Conservation (phyloP, 768 basidiomycete genomes). For the Mycena maculata region DNA sequence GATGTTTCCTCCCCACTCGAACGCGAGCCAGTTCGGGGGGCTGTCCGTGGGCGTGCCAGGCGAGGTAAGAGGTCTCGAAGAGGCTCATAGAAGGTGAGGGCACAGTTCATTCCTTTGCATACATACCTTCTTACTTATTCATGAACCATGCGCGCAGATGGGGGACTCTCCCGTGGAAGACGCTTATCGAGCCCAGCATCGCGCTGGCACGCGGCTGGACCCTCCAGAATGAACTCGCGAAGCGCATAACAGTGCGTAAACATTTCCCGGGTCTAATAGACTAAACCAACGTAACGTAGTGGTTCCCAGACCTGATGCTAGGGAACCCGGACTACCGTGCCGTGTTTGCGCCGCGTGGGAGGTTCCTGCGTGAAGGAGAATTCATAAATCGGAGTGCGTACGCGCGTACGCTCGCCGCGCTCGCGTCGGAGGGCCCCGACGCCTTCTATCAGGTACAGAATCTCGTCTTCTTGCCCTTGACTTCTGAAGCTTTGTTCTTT, state of each 20-base stretch:
- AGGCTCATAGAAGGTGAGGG: slow-evolving; percentile 87
- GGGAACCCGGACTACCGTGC: slow-evolving; percentile 78
- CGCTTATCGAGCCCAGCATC: slow-evolving; percentile 80
- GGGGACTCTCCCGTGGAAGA: slow-evolving; percentile 84
- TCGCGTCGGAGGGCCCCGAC: slow-evolving; percentile 81
- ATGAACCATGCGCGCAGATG: slow-evolving; percentile 87
- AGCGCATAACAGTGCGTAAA: slow-evolving; percentile 71
- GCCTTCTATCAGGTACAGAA: slow-evolving; percentile 86
- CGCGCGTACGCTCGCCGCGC: slow-evolving; percentile 76
- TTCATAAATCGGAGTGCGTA: slow-evolving; percentile 77
- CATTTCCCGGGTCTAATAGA: slow-evolving; percentile 10
- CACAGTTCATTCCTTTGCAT: slow-evolving; percentile 72
- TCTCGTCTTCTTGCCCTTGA: slow-evolving; percentile 26
- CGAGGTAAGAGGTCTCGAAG: slow-evolving; percentile 88
- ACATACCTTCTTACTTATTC: slow-evolving; percentile 58
- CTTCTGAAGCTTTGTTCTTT: too few relatives aligned
- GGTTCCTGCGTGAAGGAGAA: slow-evolving; percentile 79
- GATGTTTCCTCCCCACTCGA: slow-evolving; percentile 77
- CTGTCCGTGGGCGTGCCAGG: slow-evolving; percentile 92
- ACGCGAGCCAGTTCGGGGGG: slow-evolving; percentile 75
- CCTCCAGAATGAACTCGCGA: slow-evolving; percentile 81
- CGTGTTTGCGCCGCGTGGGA: slow-evolving; percentile 86
- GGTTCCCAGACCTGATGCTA: slow-evolving; percentile 67
- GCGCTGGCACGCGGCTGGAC: slow-evolving; percentile 83
- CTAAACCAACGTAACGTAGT: slow-evolving; percentile 49